These are phyloP conservation scores for Blastobotrys indianensis DNA, from an alignment of 1,139 yeast species.

Conservation along the genomic window DNA sequence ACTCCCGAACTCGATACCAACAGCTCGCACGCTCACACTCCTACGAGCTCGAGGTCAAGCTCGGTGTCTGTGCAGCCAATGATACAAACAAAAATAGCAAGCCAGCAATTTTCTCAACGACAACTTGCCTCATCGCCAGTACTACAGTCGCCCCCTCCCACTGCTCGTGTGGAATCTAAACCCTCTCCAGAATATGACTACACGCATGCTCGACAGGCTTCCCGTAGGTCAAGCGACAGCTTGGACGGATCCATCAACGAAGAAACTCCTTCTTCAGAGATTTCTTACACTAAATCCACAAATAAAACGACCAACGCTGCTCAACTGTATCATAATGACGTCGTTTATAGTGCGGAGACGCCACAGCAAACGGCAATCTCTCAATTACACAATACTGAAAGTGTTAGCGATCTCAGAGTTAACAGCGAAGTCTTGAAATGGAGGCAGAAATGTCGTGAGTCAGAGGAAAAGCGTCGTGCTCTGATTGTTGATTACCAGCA, in stretches of 20 bases:
- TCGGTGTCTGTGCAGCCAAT: neutral
- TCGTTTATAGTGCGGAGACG: neutral
- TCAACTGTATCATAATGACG: neutral
- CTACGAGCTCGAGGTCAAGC: conserved; percentile 7
- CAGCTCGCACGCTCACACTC: neutral
- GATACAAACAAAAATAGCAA: too few species aligned
- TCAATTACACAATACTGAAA: neutral
- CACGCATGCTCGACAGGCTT: conserved; percentile 6
- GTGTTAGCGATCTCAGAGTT: neutral
- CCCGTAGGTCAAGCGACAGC: conserved; percentile 4
- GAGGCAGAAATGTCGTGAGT: conserved; percentile 21
- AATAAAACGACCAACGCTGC: too few species aligned
- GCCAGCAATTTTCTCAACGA: too few species aligned
- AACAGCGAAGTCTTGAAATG: conserved; percentile 16
- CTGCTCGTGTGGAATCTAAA: too few species aligned
- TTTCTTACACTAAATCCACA: too few species aligned
- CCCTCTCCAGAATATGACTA: neutral
- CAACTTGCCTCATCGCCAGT: too few species aligned
- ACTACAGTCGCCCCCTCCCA: too few species aligned
- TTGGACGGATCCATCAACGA: too few species aligned
- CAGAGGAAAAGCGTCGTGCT: conserved; percentile 26
- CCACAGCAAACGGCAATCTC: too few species aligned
- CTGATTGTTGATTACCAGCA: conserved; percentile 28
- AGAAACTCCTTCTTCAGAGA: too few species aligned
- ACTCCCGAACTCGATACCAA: neutral